Evolutionary conservation across 306 rosid species (phyloP).

Genomic region (Hippophae gyantsensis): DNA sequence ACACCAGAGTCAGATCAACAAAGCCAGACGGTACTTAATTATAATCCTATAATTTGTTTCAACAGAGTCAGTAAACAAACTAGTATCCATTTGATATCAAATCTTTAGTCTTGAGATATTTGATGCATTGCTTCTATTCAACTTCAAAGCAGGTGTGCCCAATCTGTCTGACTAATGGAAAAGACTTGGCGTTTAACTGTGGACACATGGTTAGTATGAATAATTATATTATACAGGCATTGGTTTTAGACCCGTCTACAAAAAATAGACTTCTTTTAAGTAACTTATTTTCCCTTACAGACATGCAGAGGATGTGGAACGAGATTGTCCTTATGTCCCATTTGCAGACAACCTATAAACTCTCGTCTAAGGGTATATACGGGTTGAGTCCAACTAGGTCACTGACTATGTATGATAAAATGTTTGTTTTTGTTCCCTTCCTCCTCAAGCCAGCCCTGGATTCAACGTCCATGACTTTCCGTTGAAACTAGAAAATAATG

Average conservation of each 20-base stretch:
- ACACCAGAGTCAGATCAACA: slow-evolving; percentile 23
- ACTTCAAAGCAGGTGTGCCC: slow-evolving; percentile 53
- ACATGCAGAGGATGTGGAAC: slow-evolving; percentile 79
- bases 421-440: too few relatives aligned
- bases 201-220: slow-evolving; percentile 74
- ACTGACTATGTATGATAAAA: slow-evolving; percentile 1
- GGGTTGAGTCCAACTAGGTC: slow-evolving; percentile 12
- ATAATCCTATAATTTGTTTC: neutral
- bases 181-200: slow-evolving; percentile 72
- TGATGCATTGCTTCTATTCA: slow-evolving; percentile 5
- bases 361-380: slow-evolving; percentile 61
- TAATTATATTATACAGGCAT: neutral
- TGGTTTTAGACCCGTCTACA: neutral
- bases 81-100: too few relatives aligned
- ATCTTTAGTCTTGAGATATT: neutral
- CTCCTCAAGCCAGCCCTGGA: too few relatives aligned
- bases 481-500: too few relatives aligned
- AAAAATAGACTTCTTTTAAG: neutral
- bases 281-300: slow-evolving; percentile 27
- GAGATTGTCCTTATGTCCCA: slow-evolving; percentile 55
- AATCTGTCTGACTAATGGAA: slow-evolving; percentile 63
- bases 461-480: too few relatives aligned
- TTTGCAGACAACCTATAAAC: slow-evolving; percentile 63
- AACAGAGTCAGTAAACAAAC: too few relatives aligned
- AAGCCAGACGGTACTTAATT: slow-evolving; percentile 34